These are phyloP conservation scores for Datura wrightii DNA, from an alignment of 257 asterid species.

Conservation along the genomic window DNA sequence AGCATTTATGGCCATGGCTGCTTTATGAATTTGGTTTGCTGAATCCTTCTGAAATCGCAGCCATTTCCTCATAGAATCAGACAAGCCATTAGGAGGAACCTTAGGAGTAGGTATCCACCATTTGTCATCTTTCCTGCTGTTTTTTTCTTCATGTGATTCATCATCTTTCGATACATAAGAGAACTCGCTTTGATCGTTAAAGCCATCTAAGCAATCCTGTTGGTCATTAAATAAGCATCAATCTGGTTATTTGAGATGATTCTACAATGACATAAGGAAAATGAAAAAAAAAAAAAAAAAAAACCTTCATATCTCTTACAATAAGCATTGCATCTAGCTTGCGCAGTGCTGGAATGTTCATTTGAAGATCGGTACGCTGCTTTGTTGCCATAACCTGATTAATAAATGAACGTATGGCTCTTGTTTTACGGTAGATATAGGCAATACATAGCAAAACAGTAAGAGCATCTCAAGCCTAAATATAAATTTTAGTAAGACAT, in stretches of 20 bases:
- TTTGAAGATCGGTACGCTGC: constrained; percentile 75
- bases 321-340: constrained; percentile 84
- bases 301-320: constrained; percentile 50
- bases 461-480: no score
- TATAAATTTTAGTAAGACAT: no score
- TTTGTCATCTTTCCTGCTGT: constrained; percentile 56
- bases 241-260: background rate
- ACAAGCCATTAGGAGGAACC: constrained; percentile 74
- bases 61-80: constrained; percentile 74
- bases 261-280: background rate
- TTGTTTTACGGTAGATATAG: background rate
- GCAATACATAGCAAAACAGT: background rate
- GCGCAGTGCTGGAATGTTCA: constrained; percentile 85
- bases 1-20: constrained; percentile 90
- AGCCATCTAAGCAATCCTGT: constrained; percentile 92
- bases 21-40: constrained; percentile 84
- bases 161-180: constrained; percentile 55
- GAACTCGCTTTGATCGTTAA: constrained; percentile 76
- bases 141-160: constrained; percentile 46
- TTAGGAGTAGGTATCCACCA: constrained; percentile 97
- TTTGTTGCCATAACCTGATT: constrained; percentile 77
- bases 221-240: constrained; percentile 8
- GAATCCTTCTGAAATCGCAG: constrained; percentile 81
- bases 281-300: background rate
- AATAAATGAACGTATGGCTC: background rate